These are phyloP conservation scores for Boletus sensibilis DNA, from an alignment of 768 basidiomycete genomes.

Conservation along the genomic window DNA sequence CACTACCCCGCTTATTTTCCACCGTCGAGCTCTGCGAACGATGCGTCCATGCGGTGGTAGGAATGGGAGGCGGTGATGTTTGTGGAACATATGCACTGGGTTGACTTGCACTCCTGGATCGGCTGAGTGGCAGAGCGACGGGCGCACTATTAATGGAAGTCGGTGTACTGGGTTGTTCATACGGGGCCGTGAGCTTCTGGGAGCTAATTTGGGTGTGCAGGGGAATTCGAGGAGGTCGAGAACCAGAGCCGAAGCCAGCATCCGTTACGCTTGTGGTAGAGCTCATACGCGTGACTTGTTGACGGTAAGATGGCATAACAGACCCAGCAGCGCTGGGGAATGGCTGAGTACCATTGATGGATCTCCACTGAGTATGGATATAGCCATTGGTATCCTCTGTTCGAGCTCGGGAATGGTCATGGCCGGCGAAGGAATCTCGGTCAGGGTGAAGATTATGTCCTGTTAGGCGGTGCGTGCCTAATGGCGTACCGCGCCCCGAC, in stretches of 20 bases:
- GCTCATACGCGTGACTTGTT: slow-evolving; percentile 47
- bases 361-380: slow-evolving; percentile 64
- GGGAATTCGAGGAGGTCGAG: slow-evolving; percentile 41
- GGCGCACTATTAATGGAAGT: slow-evolving; percentile 29
- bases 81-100: slow-evolving; percentile 67
- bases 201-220: slow-evolving; percentile 73
- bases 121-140: slow-evolving; percentile 39
- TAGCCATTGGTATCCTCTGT: slow-evolving; percentile 68
- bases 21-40: slow-evolving; percentile 40
- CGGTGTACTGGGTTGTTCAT: slow-evolving; percentile 46
- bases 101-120: slow-evolving; percentile 79
- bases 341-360: slow-evolving; percentile 44
- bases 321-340: slow-evolving; percentile 24
- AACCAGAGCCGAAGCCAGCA: slow-evolving; percentile 32
- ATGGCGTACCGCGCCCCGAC: slow-evolving; percentile 75
- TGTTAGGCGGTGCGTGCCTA: slow-evolving; percentile 56
- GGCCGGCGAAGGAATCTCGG: slow-evolving; percentile 45
- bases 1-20: slow-evolving; percentile 73
- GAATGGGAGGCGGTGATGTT: slow-evolving; percentile 50
- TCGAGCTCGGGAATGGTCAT: slow-evolving; percentile 61
- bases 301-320: slow-evolving; percentile 35
- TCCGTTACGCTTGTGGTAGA: slow-evolving; percentile 48
- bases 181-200: slow-evolving; percentile 51
- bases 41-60: slow-evolving; percentile 49
- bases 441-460: slow-evolving; percentile 61